Percentiles rank a stretch among this genome's conserved stretches.
phyloP scores from a whole-genome alignment of 306 rosid species.

The Pachyrhizus erosus region DNA sequence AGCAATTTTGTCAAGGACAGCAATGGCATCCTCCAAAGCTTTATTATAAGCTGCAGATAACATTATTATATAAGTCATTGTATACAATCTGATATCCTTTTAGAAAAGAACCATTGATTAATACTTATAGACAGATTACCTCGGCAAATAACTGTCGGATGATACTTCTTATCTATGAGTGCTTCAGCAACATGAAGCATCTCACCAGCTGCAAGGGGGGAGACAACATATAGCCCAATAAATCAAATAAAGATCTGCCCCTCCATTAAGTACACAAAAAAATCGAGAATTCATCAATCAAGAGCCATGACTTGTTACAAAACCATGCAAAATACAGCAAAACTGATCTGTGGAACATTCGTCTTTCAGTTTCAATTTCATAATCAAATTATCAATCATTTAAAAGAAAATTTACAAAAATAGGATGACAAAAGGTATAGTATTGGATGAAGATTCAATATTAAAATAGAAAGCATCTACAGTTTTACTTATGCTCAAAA shows the following conservation, averaged over 20 bases:
- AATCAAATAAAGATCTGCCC: not conserved
- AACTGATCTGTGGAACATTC: not conserved
- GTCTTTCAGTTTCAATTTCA: slow-evolving; percentile 23
- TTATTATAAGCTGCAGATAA: not conserved
- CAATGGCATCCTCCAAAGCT: not conserved
- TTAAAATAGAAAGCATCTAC: not conserved
- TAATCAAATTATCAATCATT: not conserved
- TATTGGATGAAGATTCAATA: slow-evolving; percentile 12
- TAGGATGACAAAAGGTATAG: not conserved
- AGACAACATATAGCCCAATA: not conserved
- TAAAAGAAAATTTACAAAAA: not conserved
- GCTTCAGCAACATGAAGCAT: not conserved
- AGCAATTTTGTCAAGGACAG: not conserved
- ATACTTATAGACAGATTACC: not conserved
- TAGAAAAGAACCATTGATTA: not conserved
- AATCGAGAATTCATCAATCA: not conserved
- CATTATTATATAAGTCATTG: not conserved
- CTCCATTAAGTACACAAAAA: not conserved
- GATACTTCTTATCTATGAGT: not conserved
- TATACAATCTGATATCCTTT: not conserved
- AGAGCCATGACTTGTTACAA: not conserved
- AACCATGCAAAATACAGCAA: not conserved
- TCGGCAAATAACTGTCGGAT: not conserved
- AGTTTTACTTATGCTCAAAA: not conserved
- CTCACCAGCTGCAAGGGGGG: not conserved